These are phyloP conservation scores for Pythium phragmitis DNA, from an alignment of 352 stramenopile species.

Conservation along the genomic window DNA sequence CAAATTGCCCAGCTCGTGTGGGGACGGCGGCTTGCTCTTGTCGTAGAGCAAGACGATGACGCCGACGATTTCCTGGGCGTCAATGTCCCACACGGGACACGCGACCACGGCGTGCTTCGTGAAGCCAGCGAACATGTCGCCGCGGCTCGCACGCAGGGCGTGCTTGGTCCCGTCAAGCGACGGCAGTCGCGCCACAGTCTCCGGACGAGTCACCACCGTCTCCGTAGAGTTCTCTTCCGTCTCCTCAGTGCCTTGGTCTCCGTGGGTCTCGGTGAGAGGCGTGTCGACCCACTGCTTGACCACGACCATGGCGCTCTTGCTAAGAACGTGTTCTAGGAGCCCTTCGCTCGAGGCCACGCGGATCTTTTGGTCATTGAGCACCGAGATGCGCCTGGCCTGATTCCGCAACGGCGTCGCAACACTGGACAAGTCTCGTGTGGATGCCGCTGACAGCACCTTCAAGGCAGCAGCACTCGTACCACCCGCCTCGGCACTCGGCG, in stretches of 20 bases:
- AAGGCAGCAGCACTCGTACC: constrained; percentile 4
- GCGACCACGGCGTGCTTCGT: constrained; percentile 60
- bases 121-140: constrained; percentile 53
- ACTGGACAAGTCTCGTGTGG: not conserved
- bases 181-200: not conserved
- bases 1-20: constrained; percentile 50
- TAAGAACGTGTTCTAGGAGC: constrained; percentile 56
- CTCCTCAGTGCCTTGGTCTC: not conserved
- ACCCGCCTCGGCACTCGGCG: constrained; percentile 26
- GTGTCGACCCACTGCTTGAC: constrained; percentile 51
- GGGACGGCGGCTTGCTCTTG: constrained; percentile 26
- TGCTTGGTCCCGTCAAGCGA: constrained; percentile 28
- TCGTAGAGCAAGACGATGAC: constrained; percentile 63
- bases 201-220: not conserved
- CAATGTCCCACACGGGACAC: constrained; percentile 68
- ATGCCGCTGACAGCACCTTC: not conserved
- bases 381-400: constrained; percentile 52
- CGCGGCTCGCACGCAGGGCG: constrained; percentile 35
- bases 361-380: constrained; percentile 62
- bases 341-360: constrained; percentile 47
- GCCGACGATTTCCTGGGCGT: constrained; percentile 61
- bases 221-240: not conserved
- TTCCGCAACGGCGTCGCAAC: constrained; percentile 14
- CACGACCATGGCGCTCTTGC: constrained; percentile 44
- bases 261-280: constrained; percentile 10